These are phyloP conservation scores for Leishmania mexicana DNA, from an alignment of 208 protist genomes.

Conservation along the genomic window DNA sequence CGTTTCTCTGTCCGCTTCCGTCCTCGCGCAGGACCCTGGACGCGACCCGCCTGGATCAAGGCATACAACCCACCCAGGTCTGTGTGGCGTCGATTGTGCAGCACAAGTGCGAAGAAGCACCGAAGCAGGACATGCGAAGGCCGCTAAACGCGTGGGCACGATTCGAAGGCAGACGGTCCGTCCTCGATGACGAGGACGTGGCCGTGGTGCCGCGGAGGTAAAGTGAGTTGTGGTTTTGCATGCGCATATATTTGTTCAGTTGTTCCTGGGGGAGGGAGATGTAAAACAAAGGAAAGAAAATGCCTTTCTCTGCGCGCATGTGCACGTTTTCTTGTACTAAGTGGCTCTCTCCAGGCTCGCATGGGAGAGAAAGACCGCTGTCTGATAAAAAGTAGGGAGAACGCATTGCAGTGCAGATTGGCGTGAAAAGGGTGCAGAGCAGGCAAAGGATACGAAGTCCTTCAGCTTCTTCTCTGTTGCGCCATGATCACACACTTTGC, in stretches of 20 bases:
- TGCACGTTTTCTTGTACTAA: neutral
- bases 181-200: neutral
- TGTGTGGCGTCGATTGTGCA: neutral
- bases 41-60: neutral
- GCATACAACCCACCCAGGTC: neutral
- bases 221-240: neutral
- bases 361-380: neutral
- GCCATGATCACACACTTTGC: neutral
- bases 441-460: no score
- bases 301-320: neutral
- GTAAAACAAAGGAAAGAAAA: neutral
- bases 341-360: neutral
- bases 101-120: neutral
- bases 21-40: neutral
- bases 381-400: neutral
- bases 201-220: neutral
- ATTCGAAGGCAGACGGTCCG: neutral
- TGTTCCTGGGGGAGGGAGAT: neutral
- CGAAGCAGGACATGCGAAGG: neutral
- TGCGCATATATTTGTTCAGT: neutral
- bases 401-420: neutral
- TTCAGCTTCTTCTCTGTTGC: neutral
- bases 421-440: neutral
- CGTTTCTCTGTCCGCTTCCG: neutral
- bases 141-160: neutral